A percentile compares a stretch with the other conserved stretches of the same genome.
Conservation (phyloP, 352 stramenopile genomes). For the Phytophthora citrophthora region DNA sequence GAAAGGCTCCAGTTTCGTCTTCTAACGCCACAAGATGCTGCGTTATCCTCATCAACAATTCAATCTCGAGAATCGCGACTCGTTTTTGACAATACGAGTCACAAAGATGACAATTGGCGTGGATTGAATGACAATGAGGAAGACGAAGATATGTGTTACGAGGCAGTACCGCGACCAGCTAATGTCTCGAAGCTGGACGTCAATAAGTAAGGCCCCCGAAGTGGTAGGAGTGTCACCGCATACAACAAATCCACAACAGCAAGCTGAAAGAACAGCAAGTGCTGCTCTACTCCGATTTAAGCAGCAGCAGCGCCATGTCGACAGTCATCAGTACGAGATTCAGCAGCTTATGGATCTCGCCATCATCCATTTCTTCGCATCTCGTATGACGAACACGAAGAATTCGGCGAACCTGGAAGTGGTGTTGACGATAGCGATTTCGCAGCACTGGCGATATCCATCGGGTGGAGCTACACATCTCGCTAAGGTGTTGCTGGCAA, state of each 20-base stretch:
- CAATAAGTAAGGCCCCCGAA: not conserved
- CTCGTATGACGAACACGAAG: slow-evolving; percentile 5
- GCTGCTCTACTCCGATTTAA: slow-evolving; percentile 8
- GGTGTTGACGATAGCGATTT: slow-evolving; percentile 23
- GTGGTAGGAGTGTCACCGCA: slow-evolving; percentile 8
- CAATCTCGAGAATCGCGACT: slow-evolving; percentile 22
- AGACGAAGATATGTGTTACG: slow-evolving; percentile 6
- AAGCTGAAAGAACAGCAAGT: slow-evolving; percentile 1
- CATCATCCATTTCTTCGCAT: slow-evolving; percentile 32
- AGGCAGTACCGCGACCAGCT: slow-evolving; percentile 6
- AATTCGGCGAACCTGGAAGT: slow-evolving; percentile 15
- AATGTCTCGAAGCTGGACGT: not conserved
- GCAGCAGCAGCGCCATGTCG: slow-evolving; percentile 20
- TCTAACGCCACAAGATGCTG: slow-evolving; percentile 19
- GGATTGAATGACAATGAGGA: slow-evolving; percentile 7
- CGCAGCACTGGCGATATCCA: slow-evolving; percentile 25
- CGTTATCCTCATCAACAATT: slow-evolving; percentile 6
- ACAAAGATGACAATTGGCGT: slow-evolving; percentile 14
- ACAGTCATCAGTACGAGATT: slow-evolving; percentile 17
- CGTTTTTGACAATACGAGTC: slow-evolving; percentile 26
- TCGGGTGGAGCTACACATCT: slow-evolving; percentile 15
- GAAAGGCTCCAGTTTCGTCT: slow-evolving; percentile 25
- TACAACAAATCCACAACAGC: slow-evolving; percentile 7
- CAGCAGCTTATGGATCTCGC: slow-evolving; percentile 33
- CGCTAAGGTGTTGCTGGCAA: slow-evolving; percentile 22